phyloP scores from a whole-genome alignment of 1,284 basidiomycete species.

The Phylloporus gajari region DNA sequence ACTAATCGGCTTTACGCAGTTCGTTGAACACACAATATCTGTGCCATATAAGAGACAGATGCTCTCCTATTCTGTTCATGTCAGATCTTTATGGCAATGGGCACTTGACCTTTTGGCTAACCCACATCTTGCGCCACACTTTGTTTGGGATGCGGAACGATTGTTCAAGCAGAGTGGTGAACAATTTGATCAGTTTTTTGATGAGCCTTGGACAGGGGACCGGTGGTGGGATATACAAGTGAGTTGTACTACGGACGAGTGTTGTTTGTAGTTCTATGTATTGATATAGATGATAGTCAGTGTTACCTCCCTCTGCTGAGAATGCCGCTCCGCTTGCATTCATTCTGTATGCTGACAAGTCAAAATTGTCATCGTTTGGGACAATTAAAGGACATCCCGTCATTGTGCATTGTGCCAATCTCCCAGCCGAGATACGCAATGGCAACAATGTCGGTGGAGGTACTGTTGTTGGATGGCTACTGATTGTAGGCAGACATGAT shows the following conservation, averaged over 20 bases:
- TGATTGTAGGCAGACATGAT: no score
- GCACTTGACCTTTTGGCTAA: no score
- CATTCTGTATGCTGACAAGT: background rate
- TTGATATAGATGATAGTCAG: slow-evolving; percentile 10
- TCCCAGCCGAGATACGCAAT: no score
- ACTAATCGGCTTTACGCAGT: no score
- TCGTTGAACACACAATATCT: no score
- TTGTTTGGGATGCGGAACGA: slow-evolving; percentile 13
- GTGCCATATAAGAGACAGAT: no score
- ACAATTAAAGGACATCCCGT: background rate
- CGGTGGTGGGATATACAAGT: slow-evolving; percentile 46
- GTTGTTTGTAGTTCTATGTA: background rate
- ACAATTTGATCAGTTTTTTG: slow-evolving; percentile 33
- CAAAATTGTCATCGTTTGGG: background rate
- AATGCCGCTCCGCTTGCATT: background rate
- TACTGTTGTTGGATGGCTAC: no score
- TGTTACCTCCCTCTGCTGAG: background rate
- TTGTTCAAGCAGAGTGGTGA: slow-evolving; percentile 32
- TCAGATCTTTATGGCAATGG: no score
- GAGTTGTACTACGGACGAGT: background rate
- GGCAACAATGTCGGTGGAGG: no score
- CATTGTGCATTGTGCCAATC: no score
- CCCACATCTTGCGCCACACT: no score
- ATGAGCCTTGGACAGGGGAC: slow-evolving; percentile 46
- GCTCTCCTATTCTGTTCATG: no score